These are phyloP conservation scores for Omphalotus guepiniiformis DNA, from an alignment of 768 basidiomycete species.

Conservation along the genomic window DNA sequence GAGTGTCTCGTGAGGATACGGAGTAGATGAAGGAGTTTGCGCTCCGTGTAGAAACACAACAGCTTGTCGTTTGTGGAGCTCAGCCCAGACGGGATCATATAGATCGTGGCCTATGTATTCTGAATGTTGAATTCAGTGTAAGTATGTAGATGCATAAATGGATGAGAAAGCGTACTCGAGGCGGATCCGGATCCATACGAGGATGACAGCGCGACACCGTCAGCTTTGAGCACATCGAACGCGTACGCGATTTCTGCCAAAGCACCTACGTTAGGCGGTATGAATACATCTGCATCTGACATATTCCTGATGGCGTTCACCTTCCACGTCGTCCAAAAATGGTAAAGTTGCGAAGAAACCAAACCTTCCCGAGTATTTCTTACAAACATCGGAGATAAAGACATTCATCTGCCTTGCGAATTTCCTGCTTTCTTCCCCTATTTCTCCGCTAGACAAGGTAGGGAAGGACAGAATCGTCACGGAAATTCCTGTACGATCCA, in stretches of 20 bases:
- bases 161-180: constrained; percentile 37
- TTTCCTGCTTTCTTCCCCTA: constrained; percentile 36
- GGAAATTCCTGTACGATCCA: constrained; percentile 57
- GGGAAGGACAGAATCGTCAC: constrained; percentile 67
- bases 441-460: constrained; percentile 38
- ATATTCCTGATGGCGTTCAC: constrained; percentile 23
- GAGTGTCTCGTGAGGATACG: constrained; percentile 57
- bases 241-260: constrained; percentile 58
- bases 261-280: constrained; percentile 36
- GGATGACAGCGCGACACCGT: constrained; percentile 63
- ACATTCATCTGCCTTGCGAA: constrained; percentile 45
- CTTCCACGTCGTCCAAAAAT: constrained; percentile 57
- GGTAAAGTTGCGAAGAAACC: constrained; percentile 70
- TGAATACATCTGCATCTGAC: neutral
- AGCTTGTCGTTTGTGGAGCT: constrained; percentile 52
- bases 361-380: constrained; percentile 49
- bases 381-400: constrained; percentile 43
- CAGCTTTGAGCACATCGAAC: constrained; percentile 56
- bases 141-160: neutral
- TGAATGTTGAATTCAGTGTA: no score
- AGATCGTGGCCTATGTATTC: constrained; percentile 63
- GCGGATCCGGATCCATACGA: constrained; percentile 54
- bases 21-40: constrained; percentile 60
- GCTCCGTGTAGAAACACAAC: constrained; percentile 73
- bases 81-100: constrained; percentile 69